These are phyloP conservation scores for Papilionanthe hybrid DNA, from an alignment of 116 monocot genomes.

Conservation along the genomic window DNA sequence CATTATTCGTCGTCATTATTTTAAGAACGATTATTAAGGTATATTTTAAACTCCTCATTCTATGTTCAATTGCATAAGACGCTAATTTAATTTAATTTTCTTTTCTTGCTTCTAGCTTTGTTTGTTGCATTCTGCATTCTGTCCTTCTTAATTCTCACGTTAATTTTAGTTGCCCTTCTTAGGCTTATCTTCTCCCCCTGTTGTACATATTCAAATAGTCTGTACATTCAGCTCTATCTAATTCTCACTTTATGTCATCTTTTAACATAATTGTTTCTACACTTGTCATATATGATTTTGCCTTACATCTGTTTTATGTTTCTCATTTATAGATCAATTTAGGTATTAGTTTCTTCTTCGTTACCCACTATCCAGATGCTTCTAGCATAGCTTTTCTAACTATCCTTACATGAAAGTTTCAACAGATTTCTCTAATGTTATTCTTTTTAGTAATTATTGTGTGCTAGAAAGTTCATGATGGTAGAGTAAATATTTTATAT, in stretches of 20 bases:
- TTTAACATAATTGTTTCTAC: neutral
- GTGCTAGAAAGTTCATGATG: too few species aligned
- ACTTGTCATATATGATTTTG: neutral
- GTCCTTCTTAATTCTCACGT: neutral
- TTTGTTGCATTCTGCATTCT: neutral
- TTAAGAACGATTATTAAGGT: neutral
- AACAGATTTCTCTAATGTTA: neutral
- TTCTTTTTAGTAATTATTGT: neutral
- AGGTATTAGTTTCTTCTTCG: neutral
- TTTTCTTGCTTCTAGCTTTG: neutral
- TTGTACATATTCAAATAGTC: neutral
- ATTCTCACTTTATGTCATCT: neutral
- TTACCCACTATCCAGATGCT: neutral
- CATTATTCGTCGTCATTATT: neutral
- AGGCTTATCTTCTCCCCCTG: neutral
- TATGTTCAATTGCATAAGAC: neutral
- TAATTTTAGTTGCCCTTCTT: neutral
- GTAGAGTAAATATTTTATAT: too few species aligned
- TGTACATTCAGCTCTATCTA: neutral
- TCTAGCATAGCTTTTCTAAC: neutral
- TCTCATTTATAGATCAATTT: neutral
- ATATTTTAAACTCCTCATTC: neutral
- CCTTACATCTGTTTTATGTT: neutral
- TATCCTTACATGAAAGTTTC: neutral
- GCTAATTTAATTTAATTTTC: neutral